These are phyloP conservation scores for Trypanosoma caninum DNA, from an alignment of 208 protist genomes.

Conservation along the genomic window DNA sequence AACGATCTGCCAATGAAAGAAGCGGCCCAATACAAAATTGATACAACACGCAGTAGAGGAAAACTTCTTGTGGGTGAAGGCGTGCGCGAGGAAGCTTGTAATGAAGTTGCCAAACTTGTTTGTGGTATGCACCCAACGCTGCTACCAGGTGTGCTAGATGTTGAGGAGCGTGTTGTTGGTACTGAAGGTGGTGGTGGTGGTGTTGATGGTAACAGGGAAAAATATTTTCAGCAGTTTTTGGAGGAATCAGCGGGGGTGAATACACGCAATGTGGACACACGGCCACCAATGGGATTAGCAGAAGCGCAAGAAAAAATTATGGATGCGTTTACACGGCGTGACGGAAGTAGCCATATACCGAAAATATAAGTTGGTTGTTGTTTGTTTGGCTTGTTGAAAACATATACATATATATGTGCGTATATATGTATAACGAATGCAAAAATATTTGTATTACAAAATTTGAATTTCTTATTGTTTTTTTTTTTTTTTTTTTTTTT, in stretches of 20 bases:
- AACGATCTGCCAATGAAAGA: constrained; percentile 71
- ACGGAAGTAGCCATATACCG: constrained; percentile 6
- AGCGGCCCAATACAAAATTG: constrained; percentile 50
- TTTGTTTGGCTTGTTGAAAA: too few relatives aligned
- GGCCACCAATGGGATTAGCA: constrained; percentile 30
- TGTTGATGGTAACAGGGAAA: constrained; percentile 17
- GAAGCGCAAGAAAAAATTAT: constrained; percentile 52
- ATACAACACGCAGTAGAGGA: constrained; percentile 70
- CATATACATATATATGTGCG: too few relatives aligned
- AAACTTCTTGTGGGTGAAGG: constrained; percentile 51
- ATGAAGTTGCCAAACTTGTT: constrained; percentile 45
- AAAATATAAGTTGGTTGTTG: too few relatives aligned
- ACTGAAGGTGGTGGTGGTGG: constrained; percentile 7
- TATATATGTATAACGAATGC: too few relatives aligned
- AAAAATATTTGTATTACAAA: too few relatives aligned
- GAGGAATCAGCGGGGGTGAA: constrained; percentile 62
- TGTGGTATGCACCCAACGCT: constrained; percentile 32
- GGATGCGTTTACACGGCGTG: constrained; percentile 27
- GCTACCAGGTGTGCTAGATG: constrained; percentile 39
- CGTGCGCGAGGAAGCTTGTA: constrained; percentile 56
- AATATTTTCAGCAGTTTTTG: constrained; percentile 49
- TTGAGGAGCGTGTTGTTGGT: constrained; percentile 5
- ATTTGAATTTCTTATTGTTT: too few relatives aligned
- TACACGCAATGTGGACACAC: constrained; percentile 27
- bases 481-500: too few relatives aligned